phyloP scores from a whole-genome alignment of 768 basidiomycete genomes.

The Podaxis carcinomalis region DNA sequence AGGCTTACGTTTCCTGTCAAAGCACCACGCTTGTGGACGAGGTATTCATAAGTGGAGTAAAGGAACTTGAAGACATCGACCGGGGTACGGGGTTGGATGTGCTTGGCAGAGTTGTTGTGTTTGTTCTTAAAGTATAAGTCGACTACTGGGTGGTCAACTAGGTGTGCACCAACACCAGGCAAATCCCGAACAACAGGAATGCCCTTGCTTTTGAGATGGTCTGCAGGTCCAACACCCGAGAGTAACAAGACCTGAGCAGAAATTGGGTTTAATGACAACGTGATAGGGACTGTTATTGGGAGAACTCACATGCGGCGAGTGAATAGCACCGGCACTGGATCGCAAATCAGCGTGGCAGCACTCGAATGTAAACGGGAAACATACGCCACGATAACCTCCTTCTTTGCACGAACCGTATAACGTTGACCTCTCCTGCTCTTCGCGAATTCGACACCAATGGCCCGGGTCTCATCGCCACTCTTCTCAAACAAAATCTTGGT shows the following conservation, averaged over 20 bases:
- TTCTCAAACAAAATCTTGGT: constrained; percentile 48
- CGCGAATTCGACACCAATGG: constrained; percentile 55
- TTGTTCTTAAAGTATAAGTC: constrained; percentile 51
- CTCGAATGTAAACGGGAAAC: constrained; percentile 17
- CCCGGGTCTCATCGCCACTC: constrained; percentile 30
- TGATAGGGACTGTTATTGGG: neutral
- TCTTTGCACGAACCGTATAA: constrained; percentile 39
- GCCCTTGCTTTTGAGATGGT: constrained; percentile 44
- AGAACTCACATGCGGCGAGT: constrained; percentile 45
- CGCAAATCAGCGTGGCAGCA: neutral
- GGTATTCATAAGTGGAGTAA: constrained; percentile 36
- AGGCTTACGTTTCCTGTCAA: constrained; percentile 48
- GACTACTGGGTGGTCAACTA: constrained; percentile 65
- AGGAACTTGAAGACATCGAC: constrained; percentile 26
- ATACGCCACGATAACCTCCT: constrained; percentile 55
- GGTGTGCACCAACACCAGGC: constrained; percentile 70
- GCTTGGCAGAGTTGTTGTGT: constrained; percentile 36
- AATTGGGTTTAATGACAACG: neutral
- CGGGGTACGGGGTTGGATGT: constrained; percentile 25
- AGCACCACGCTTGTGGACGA: constrained; percentile 41
- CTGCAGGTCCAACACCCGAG: constrained; percentile 71
- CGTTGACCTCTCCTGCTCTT: constrained; percentile 25
- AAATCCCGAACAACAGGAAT: constrained; percentile 60
- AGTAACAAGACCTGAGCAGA: constrained; percentile 56
- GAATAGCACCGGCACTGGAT: constrained; percentile 52